These are phyloP conservation scores for Phytophthora idaei DNA, from an alignment of 352 stramenopile species.

Conservation along the genomic window DNA sequence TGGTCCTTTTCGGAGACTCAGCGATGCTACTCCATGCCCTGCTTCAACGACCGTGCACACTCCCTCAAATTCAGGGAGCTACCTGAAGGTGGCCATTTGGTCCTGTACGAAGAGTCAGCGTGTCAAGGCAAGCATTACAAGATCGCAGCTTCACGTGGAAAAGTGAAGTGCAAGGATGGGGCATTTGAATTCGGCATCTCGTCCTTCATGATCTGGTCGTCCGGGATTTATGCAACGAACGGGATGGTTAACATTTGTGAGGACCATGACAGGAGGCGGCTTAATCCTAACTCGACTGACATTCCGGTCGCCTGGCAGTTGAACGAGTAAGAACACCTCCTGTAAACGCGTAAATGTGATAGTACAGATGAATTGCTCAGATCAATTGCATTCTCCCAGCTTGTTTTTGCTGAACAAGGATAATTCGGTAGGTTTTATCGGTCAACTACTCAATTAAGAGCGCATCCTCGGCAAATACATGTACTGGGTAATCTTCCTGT, in stretches of 20 bases:
- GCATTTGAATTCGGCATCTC: constrained; percentile 22
- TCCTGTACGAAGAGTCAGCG: constrained; percentile 16
- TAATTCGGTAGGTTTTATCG: too few species aligned
- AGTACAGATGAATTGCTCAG: too few species aligned
- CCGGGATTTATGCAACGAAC: constrained; percentile 17
- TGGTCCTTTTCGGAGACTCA: constrained; percentile 17
- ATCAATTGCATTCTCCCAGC: too few species aligned
- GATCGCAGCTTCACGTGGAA: constrained; percentile 5
- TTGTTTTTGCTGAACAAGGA: too few species aligned
- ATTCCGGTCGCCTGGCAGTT: background rate
- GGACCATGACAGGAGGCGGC: constrained; percentile 6
- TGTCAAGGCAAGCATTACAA: constrained; percentile 23
- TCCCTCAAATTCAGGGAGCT: constrained; percentile 19
- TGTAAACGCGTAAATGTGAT: too few species aligned
- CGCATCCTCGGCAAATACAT: too few species aligned
- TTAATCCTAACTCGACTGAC: constrained; percentile 3
- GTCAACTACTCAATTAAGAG: too few species aligned
- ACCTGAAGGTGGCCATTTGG: constrained; percentile 9
- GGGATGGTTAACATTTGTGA: constrained; percentile 24
- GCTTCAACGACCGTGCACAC: constrained; percentile 24
- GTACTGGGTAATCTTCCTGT: too few species aligned
- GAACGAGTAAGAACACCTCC: too few species aligned
- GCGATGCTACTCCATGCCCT: constrained; percentile 23
- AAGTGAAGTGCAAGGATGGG: constrained; percentile 14
- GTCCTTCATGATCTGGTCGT: constrained; percentile 29